phyloP scores from a whole-genome alignment of 495 filamentous ascomycete genomes.

The Elasticomyces elasticus region DNA sequence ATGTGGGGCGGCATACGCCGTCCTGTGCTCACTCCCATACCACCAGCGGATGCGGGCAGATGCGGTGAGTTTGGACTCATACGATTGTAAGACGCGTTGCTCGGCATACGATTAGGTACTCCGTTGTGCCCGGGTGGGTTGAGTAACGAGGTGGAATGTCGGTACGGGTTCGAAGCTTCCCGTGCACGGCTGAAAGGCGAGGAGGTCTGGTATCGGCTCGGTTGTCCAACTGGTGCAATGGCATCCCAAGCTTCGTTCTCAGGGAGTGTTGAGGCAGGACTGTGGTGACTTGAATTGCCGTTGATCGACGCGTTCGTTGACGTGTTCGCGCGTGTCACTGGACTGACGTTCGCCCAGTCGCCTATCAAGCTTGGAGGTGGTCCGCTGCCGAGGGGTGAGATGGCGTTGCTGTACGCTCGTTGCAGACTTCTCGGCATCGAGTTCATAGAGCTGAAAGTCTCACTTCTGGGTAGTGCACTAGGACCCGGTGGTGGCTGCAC shows the following conservation, averaged over 20 bases:
- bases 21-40: neutral
- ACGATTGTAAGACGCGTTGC: neutral
- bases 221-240: neutral
- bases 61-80: neutral
- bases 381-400: constrained; percentile 9
- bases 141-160: constrained; percentile 20
- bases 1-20: constrained; percentile 14
- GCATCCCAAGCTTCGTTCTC: constrained; percentile 5
- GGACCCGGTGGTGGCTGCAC: neutral
- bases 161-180: constrained; percentile 3
- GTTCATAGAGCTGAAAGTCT: constrained; percentile 5
- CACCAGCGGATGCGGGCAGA: neutral
- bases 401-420: constrained; percentile 18
- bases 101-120: neutral
- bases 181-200: constrained; percentile 7
- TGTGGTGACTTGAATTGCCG: neutral
- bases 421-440: constrained; percentile 15
- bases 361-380: constrained; percentile 15
- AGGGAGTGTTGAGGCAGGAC: neutral
- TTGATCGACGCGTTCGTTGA: neutral
- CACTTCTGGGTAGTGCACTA: neutral
- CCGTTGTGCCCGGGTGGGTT: constrained; percentile 26
- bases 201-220: neutral
- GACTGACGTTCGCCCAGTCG: constrained; percentile 20
- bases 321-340: neutral